Evolutionary conservation across 2,329 filamentous ascomycete species (phyloP).

Genomic region (Apiospora phragmitis): DNA sequence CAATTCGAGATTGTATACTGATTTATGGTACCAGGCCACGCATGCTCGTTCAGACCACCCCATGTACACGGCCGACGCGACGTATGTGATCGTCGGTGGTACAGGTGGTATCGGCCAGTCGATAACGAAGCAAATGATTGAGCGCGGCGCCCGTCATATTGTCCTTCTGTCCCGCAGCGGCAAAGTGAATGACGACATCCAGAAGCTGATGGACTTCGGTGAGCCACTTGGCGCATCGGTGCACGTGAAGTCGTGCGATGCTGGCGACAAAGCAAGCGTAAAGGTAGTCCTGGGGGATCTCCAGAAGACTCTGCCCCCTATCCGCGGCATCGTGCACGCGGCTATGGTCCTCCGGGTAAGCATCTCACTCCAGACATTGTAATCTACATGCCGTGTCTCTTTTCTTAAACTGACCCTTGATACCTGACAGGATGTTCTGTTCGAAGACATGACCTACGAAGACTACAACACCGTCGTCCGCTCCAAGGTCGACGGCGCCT

Average conservation of each 20-base stretch:
- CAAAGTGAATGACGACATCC: constrained; percentile 36
- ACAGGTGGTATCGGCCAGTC: constrained; percentile 53
- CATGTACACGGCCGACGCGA: constrained; percentile 31
- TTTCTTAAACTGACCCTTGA: too few relatives aligned
- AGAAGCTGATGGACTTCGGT: constrained; percentile 40
- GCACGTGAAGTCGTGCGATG: constrained; percentile 29
- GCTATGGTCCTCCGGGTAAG: constrained; percentile 38
- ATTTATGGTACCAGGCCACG: background rate
- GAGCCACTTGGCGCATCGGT: constrained; percentile 24
- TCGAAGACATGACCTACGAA: constrained; percentile 52
- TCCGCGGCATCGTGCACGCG: constrained; percentile 33
- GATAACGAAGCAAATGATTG: constrained; percentile 49
- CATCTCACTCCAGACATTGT: background rate
- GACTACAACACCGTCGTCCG: constrained; percentile 49
- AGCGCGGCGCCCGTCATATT: constrained; percentile 48
- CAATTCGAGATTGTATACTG: background rate
- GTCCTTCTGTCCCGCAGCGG: constrained; percentile 45
- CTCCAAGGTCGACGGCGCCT: constrained; percentile 53
- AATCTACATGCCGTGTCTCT: too few relatives aligned
- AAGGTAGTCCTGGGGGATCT: constrained; percentile 24
- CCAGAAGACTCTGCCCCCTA: constrained; percentile 24
- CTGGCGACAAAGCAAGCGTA: constrained; percentile 23
- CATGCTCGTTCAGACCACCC: constrained; percentile 14
- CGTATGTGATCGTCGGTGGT: constrained; percentile 52
- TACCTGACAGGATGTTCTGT: constrained; percentile 43